Conservation (phyloP, 192 early-diverging fungal species). For the Mortierella hygrophila region DNA sequence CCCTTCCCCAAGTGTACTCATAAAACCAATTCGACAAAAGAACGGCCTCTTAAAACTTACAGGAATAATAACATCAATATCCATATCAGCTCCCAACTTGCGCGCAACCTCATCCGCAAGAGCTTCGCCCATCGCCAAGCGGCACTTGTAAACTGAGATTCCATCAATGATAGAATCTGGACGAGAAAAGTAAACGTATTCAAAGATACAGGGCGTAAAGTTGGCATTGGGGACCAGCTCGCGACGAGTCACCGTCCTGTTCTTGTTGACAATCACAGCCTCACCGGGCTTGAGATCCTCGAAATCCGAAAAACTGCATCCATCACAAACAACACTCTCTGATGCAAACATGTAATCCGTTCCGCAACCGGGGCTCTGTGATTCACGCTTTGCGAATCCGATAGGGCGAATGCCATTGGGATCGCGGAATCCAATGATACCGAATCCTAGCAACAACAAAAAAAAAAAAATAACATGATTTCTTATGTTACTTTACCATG, state of each 20-base stretch:
- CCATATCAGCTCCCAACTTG: constrained; percentile 76
- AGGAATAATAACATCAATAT: constrained; percentile 98
- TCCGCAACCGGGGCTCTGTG: constrained; percentile 60
- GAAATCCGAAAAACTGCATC: constrained; percentile 89
- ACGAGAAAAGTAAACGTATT: constrained; percentile 98
- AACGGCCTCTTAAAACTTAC: constrained; percentile 59
- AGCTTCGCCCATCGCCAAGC: constrained; percentile 96
- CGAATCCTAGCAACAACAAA: constrained; percentile 70
- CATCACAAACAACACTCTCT: constrained; percentile 93
- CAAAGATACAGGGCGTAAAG: constrained; percentile 95
- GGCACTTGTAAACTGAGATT: constrained; percentile 96
- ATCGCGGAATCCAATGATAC: constrained; percentile 93
- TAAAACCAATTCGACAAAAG: neutral
- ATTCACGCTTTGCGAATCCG: constrained; percentile 86
- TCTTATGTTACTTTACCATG: neutral
- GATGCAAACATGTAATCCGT: constrained; percentile 98
- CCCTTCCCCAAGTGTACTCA: neutral
- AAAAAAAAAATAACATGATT: neutral
- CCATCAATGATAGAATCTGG: constrained; percentile 98
- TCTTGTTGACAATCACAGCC: constrained; percentile 91
- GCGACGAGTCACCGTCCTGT: constrained; percentile 70
- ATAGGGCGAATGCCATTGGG: constrained; percentile 96
- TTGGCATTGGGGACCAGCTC: constrained; percentile 63
- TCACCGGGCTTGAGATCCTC: constrained; percentile 93
- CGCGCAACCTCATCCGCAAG: constrained; percentile 85